Evolutionary conservation across 257 asterid genomes (phyloP).

Genomic region (Capsicum chinense): DNA sequence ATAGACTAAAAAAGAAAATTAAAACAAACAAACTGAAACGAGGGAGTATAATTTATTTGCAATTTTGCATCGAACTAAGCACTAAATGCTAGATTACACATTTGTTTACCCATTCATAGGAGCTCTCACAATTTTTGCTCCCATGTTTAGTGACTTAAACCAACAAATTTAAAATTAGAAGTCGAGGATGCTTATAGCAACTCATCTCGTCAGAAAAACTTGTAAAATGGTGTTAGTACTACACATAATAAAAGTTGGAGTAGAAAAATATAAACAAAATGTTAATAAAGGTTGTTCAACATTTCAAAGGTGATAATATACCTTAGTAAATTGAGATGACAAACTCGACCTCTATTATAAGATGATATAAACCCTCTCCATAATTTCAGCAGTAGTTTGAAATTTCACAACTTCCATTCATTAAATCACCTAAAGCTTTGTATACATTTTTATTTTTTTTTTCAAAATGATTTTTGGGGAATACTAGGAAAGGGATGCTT

Average conservation of each 20-base stretch:
- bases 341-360: not conserved
- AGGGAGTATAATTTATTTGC: not conserved
- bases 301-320: not conserved
- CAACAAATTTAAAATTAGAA: too few relatives aligned
- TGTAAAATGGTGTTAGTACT: too few relatives aligned
- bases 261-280: not conserved
- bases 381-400: not conserved
- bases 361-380: not conserved
- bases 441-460: not conserved
- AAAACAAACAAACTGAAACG: not conserved
- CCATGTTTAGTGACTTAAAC: too few relatives aligned
- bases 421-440: not conserved
- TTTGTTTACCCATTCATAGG: too few relatives aligned
- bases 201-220: not conserved
- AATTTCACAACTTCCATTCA: not conserved
- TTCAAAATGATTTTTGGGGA: not conserved
- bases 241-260: not conserved
- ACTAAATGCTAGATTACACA: not conserved
- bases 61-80: not conserved
- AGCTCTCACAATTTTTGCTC: too few relatives aligned
- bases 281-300: not conserved
- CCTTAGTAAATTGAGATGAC: not conserved
- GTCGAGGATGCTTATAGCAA: too few relatives aligned
- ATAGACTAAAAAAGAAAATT: not conserved
- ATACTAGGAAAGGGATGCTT: conserved; percentile 10